Base-by-base conservation (phyloP, 139 green algal species). In the Chlorella vulgaris region DNA sequence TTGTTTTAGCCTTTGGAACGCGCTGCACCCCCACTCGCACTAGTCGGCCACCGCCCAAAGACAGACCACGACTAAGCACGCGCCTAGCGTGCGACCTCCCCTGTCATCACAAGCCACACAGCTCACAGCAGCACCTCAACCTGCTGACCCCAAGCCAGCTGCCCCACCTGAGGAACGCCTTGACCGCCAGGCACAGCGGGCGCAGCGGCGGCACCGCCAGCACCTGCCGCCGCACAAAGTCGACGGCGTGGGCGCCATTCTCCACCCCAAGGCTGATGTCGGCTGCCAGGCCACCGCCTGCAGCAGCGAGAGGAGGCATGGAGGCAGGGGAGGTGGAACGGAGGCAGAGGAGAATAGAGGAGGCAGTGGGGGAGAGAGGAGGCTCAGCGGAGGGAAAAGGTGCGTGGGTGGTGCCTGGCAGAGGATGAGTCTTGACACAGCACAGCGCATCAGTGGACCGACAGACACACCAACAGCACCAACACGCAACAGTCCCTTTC, bases 251-350 rank as follows among this genome's bases (percentile, higher is more conserved):
- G 0, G 81, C 86, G 22, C 93, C 92, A 76, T 96, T 96, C 26
- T 74, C 76, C 1, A 88, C 88, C 15, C 93, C 93, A 2, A 97
- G 68, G 26, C 74, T 90, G 66, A 97, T 94, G 85, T 97, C 93
- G 0, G 86, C 87, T 0, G 81, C 42, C 65, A 94, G 60, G 43
- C 66, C 70, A 26, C 60, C 66, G 31, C 42, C 74, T 47, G 67
- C 26, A 33, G 47, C 22, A 2, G 15, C 28, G 22, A 15, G 1
- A 61, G 21, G 42, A 15, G n/a, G 3, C 40, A 47, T 15, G 2
- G 66, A 26, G 2, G 39, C 28, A 36, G 7, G 60, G 22, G 60
- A 3, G 3, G 60, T 10, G n/a, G 26, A 2, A n/a, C 60, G 3
- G 7, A 33, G 7, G 18, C n/a, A 39, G 3, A 39, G 61, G 18